Evolutionary conservation across 345 rosid species (phyloP).

Genomic region (Geranium brycei): DNA sequence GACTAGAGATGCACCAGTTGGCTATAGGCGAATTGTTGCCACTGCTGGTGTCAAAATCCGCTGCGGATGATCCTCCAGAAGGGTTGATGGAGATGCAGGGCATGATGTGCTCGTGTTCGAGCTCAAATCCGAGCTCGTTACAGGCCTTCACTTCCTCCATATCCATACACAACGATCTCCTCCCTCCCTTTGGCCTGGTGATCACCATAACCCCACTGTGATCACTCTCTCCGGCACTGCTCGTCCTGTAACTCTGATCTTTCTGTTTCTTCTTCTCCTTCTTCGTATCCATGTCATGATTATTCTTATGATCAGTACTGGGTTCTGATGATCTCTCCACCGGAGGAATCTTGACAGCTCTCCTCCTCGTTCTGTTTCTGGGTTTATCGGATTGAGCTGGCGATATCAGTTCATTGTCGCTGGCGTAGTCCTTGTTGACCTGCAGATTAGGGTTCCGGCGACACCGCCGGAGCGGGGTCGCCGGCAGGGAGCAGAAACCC

Average conservation of each 20-base stretch:
- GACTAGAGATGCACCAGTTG: constrained; percentile 81
- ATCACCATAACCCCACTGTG: constrained; percentile 38
- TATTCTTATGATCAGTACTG: too few species aligned
- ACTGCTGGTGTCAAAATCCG: constrained; percentile 53
- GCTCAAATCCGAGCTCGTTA: constrained; percentile 72
- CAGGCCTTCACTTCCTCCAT: constrained; percentile 81
- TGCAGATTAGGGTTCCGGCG: not conserved
- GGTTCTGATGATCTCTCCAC: too few species aligned
- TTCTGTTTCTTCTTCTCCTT: too few species aligned
- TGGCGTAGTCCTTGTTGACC: constrained; percentile 3
- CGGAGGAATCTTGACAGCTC: too few species aligned
- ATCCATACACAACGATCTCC: constrained; percentile 73
- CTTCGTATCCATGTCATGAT: too few species aligned
- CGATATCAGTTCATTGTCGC: too few species aligned
- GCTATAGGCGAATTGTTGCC: constrained; percentile 83
- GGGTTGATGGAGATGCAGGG: constrained; percentile 4
- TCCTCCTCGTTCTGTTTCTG: too few species aligned
- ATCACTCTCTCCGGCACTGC: not conserved
- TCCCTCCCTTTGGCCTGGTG: constrained; percentile 73
- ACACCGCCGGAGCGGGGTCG: constrained; percentile 28
- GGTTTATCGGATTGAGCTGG: too few species aligned
- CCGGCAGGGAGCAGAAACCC: constrained; percentile 49
- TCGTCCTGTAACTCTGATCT: not conserved
- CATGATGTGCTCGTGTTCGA: constrained; percentile 22
- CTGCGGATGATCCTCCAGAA: constrained; percentile 17